Conservation (phyloP, 768 basidiomycete genomes). For the Rhodosporidiobolus sp. region DNA sequence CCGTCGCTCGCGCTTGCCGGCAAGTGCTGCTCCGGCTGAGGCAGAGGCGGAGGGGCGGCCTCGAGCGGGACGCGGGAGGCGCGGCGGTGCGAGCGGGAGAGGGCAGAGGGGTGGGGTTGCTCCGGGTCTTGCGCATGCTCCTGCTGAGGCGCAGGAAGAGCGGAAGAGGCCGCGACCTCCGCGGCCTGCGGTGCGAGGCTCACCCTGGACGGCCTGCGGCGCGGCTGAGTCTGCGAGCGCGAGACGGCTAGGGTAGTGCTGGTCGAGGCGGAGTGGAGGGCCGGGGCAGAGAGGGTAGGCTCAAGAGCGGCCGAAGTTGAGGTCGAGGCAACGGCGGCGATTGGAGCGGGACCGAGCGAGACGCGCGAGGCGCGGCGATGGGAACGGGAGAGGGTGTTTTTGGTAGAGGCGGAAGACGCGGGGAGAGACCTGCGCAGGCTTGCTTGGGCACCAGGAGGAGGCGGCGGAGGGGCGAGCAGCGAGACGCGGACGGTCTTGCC, state of each 20-base stretch:
- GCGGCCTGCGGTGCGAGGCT: too few species aligned
- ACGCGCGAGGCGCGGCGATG: not conserved
- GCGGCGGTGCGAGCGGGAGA: slow-evolving; percentile 2
- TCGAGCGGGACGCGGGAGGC: not conserved
- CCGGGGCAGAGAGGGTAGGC: not conserved
- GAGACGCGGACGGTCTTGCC: slow-evolving; percentile 2
- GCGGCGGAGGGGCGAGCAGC: not conserved
- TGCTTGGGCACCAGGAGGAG: not conserved
- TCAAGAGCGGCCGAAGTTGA: not conserved
- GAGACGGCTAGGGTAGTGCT: not conserved
- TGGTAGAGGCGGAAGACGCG: not conserved
- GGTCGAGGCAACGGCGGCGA: not conserved
- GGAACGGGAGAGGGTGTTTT: not conserved
- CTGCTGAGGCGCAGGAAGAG: too few species aligned
- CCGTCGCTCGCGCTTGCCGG: too few species aligned
- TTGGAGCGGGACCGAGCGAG: not conserved
- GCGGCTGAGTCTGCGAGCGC: too few species aligned
- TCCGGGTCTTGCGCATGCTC: too few species aligned
- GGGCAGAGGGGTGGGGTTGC: not conserved
- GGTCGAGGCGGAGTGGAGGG: not conserved
- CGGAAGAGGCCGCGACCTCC: too few species aligned
- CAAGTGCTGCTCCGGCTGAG: too few species aligned
- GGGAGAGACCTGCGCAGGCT: not conserved
- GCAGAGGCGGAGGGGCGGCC: too few species aligned
- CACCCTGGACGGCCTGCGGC: too few species aligned